These are phyloP conservation scores for Garcileccinum viscosum DNA, from an alignment of 1,284 basidiomycete species.

Conservation along the genomic window DNA sequence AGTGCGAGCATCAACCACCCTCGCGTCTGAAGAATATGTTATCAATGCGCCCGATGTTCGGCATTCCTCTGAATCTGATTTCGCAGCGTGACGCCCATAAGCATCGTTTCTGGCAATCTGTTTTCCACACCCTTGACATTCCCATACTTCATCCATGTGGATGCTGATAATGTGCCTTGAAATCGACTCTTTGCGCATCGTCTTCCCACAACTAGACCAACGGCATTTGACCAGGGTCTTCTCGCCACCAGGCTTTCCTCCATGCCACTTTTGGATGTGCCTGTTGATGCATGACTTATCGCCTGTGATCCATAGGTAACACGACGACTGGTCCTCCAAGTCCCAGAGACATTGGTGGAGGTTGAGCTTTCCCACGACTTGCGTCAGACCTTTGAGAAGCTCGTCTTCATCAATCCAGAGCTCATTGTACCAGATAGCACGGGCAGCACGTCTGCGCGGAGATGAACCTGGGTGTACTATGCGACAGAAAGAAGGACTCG, in stretches of 20 bases:
- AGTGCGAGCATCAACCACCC: conserved; percentile 6
- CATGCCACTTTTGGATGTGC: conserved; percentile 30
- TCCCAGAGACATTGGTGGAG: conserved; percentile 21
- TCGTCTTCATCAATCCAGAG: conserved; percentile 24
- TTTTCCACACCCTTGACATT: conserved; percentile 20
- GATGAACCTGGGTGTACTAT: background rate
- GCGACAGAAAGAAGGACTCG: background rate
- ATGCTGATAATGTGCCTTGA: conserved; percentile 19
- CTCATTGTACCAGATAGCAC: conserved; percentile 11
- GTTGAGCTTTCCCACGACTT: conserved; percentile 6
- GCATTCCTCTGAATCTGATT: conserved; percentile 13
- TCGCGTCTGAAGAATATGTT: conserved; percentile 12
- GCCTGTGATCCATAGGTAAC: conserved; percentile 24
- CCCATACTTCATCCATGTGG: conserved; percentile 23
- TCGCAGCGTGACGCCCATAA: conserved; percentile 11
- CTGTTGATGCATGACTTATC: conserved; percentile 24
- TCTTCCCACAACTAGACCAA: conserved; percentile 20
- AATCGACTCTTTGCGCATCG: conserved; percentile 28
- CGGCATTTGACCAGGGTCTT: conserved; percentile 16
- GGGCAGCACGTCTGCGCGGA: background rate
- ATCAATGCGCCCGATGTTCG: conserved; percentile 11
- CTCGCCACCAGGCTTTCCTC: conserved; percentile 17
- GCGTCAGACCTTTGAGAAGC: conserved; percentile 8
- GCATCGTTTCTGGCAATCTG: conserved; percentile 12
- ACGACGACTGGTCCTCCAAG: conserved; percentile 11